phyloP scores from a whole-genome alignment of 345 rosid species.

The Rubroshorea leprosula region DNA sequence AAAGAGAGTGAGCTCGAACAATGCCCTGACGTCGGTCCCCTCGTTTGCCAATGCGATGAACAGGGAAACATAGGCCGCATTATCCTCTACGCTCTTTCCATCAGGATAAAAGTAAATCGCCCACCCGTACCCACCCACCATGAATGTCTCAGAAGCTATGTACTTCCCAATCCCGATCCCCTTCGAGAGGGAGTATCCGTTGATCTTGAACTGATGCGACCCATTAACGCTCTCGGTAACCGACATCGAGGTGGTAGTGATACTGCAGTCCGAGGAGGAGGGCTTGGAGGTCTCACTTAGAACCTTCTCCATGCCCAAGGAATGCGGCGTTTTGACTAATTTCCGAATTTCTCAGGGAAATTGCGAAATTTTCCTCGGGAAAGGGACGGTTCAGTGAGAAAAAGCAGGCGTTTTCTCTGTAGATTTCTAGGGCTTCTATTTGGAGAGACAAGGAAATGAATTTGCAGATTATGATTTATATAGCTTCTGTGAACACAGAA shows the following conservation, averaged over 20 bases:
- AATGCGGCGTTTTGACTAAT: not conserved
- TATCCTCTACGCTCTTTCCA: constrained; percentile 73
- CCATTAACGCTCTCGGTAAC: constrained; percentile 64
- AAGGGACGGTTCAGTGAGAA: constrained; percentile 9
- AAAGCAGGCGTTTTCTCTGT: constrained; percentile 17
- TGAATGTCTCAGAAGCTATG: constrained; percentile 50
- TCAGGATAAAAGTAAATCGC: constrained; percentile 76
- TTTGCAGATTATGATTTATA: constrained; percentile 17
- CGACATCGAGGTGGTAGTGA: constrained; percentile 43
- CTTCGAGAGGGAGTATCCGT: constrained; percentile 58
- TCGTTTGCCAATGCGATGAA: constrained; percentile 72
- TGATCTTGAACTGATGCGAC: constrained; percentile 58
- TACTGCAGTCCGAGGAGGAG: constrained; percentile 20
- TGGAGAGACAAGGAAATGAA: not conserved
- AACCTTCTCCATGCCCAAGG: constrained; percentile 38
- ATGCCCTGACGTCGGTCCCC: constrained; percentile 64
- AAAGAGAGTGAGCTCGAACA: constrained; percentile 61
- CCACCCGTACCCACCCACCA: constrained; percentile 67
- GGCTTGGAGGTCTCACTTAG: constrained; percentile 26
- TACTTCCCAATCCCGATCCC: constrained; percentile 68
- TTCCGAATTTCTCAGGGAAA: not conserved
- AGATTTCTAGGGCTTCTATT: constrained; percentile 11
- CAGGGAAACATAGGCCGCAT: constrained; percentile 49
- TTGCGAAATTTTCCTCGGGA: not conserved
- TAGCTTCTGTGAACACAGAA: no score